These are phyloP conservation scores for Gnomoniopsis smithogilvyi DNA, from an alignment of 2,329 filamentous ascomycete species.

Conservation along the genomic window DNA sequence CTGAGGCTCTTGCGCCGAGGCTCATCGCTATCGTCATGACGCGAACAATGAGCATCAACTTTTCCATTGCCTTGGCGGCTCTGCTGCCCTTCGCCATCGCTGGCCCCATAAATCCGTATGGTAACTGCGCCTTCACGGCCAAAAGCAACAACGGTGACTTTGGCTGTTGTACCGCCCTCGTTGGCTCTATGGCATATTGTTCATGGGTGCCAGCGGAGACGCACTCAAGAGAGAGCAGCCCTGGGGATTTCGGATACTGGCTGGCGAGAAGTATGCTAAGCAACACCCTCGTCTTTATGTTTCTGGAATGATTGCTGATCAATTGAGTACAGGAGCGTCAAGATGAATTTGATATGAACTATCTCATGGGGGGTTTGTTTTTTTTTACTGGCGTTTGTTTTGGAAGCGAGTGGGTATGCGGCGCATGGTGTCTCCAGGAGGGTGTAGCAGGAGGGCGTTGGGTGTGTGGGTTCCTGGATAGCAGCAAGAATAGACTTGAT, in stretches of 20 bases:
- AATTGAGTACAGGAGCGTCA: background rate
- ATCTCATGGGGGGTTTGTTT: too few relatives aligned
- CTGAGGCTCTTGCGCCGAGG: background rate
- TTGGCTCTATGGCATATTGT: background rate
- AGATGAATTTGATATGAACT: too few relatives aligned
- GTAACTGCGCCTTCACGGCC: background rate
- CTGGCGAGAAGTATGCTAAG: background rate
- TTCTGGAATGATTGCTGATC: background rate
- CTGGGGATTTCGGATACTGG: background rate
- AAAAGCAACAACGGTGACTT: background rate
- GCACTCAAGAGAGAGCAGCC: background rate
- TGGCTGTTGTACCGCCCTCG: background rate
- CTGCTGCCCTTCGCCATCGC: background rate
- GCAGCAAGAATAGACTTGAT: too few relatives aligned
- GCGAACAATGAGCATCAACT: background rate
- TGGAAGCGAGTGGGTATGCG: too few relatives aligned
- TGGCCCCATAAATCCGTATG: background rate
- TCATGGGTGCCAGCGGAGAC: background rate
- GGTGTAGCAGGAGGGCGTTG: too few relatives aligned
- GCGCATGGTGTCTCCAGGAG: too few relatives aligned
- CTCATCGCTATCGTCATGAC: background rate
- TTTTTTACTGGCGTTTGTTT: too few relatives aligned
- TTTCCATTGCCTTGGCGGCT: background rate
- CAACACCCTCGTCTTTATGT: background rate
- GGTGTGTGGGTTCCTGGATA: too few relatives aligned